Base-by-base conservation (phyloP, 306 rosid species). In the Pterocarpus macrocarpus region DNA sequence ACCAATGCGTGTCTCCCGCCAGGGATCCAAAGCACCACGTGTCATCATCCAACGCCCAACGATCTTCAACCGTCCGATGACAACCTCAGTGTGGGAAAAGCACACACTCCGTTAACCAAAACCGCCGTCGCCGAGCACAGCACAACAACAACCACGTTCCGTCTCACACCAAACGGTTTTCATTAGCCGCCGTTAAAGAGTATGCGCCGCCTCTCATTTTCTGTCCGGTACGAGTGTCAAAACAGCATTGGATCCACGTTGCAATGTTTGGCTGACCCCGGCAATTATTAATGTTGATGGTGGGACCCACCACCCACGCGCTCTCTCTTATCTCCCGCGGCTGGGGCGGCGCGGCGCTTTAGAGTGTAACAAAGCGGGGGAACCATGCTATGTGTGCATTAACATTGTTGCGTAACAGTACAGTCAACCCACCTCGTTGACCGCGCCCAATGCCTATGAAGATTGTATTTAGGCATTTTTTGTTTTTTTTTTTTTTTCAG, bases 371-470 rank as follows among this genome's bases (percentile, higher is more conserved):
- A 13, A 55, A 43, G n/a, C 8, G 13, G 30, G 61, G 35, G 5
- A 45, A 65, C 75, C 73, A 73, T 64, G 79, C 63, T 62, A 2
- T 16, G 61, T 52, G 17, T 47, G 56, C 55, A 58, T 64, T 22
- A 22, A 49, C 28, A 8, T 57, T 10, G 44, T 7, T 56, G 62
- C 64, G 34, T 12, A 10, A 64, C 61, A 52, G 45, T 34, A n/a
- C 76, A 83, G 97, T 92, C 97, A 92, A 87, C 58, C 11, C 11
- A 50, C 82, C 80, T 87, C 69, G 85, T 82, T 87, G 91, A 92
- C 94, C 55, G 87, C 15, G 87, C 82, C 85, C 55, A 62, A 77
- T 82, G 73, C 71, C 2, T 43, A 5, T 41, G 5, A 36, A 22
- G 28, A 22, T 22, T 22, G 28, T 22, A 22, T 22, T 22, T 22